A percentile compares a stretch with the other conserved stretches of the same genome.
These are phyloP conservation scores for Phytophthora megakarya DNA, from an alignment of 352 stramenopile genomes.

Conservation along the genomic window DNA sequence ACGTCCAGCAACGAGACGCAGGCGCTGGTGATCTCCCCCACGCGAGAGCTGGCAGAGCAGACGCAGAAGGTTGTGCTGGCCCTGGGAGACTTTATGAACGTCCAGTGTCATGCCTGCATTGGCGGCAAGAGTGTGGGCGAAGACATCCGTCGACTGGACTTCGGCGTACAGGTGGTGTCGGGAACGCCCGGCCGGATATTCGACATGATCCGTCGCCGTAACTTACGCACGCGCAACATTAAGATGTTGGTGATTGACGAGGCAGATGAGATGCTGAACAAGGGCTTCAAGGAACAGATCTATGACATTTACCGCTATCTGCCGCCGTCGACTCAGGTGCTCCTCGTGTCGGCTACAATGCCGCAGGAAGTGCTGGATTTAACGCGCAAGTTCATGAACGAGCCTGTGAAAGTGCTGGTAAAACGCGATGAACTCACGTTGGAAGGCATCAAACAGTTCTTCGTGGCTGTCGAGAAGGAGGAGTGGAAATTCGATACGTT, in stretches of 20 bases:
- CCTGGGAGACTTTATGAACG: slow-evolving; percentile 98
- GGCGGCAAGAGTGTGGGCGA: slow-evolving; percentile 94
- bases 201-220: slow-evolving; percentile 95
- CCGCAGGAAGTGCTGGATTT: slow-evolving; percentile 95
- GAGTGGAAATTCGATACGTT: slow-evolving; percentile 99
- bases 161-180: slow-evolving; percentile 94
- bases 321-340: slow-evolving; percentile 92
- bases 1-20: slow-evolving; percentile 92
- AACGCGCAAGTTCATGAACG: slow-evolving; percentile 98
- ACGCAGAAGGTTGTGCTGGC: slow-evolving; percentile 95
- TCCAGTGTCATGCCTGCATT: slow-evolving; percentile 96
- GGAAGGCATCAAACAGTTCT: slow-evolving; percentile 99
- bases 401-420: slow-evolving; percentile 96
- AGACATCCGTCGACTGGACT: slow-evolving; percentile 95
- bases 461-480: slow-evolving; percentile 97
- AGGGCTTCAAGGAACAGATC: slow-evolving; percentile 98
- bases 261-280: slow-evolving; percentile 98
- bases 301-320: slow-evolving; percentile 98
- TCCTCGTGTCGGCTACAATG: slow-evolving; percentile 96
- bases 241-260: slow-evolving; percentile 98
- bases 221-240: slow-evolving; percentile 90
- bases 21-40: slow-evolving; percentile 95
- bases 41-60: slow-evolving; percentile 96
- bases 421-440: slow-evolving; percentile 98
- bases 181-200: slow-evolving; percentile 98